A percentile compares a stretch with the other conserved stretches of the same genome.
Evolutionary conservation across 176 grass and related monocot species (phyloP).

Genomic region (Zea luxurians): DNA sequence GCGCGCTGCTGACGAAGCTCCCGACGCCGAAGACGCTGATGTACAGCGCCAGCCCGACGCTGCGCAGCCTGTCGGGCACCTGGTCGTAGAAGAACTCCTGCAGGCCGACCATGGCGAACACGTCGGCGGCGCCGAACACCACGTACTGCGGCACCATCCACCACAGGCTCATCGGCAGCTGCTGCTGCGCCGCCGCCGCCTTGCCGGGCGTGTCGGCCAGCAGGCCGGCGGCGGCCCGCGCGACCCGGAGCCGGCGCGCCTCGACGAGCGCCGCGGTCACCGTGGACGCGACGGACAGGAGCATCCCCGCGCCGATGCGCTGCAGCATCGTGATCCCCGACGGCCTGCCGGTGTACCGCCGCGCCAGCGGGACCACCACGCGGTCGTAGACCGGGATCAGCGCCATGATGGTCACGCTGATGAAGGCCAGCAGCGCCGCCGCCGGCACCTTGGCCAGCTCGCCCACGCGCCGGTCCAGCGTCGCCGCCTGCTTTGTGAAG

Average conservation of each 20-base stretch:
- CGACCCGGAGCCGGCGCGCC: background rate
- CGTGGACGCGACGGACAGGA: background rate
- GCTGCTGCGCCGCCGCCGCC: background rate
- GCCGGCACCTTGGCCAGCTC: background rate
- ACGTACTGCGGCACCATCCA: slow-evolving; percentile 80
- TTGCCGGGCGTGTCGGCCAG: background rate
- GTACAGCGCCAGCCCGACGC: background rate
- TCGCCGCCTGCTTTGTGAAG: slow-evolving; percentile 4
- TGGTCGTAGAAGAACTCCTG: slow-evolving; percentile 16
- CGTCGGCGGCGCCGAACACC: background rate
- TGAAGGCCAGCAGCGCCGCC: background rate
- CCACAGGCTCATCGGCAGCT: slow-evolving; percentile 77
- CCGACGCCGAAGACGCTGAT: background rate
- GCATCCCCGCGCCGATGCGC: background rate
- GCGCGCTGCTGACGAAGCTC: background rate
- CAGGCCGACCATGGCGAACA: background rate
- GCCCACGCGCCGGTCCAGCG: background rate
- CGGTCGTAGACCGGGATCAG: background rate
- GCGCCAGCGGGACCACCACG: background rate
- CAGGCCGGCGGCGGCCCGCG: background rate
- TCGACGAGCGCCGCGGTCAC: slow-evolving; percentile 1
- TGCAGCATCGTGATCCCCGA: background rate
- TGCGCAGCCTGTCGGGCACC: slow-evolving; percentile 40
- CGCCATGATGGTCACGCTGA: background rate
- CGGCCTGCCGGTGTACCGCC: background rate